Evolutionary conservation across 176 grass and related monocot genomes (phyloP).

Genomic region (Themeda triandra): DNA sequence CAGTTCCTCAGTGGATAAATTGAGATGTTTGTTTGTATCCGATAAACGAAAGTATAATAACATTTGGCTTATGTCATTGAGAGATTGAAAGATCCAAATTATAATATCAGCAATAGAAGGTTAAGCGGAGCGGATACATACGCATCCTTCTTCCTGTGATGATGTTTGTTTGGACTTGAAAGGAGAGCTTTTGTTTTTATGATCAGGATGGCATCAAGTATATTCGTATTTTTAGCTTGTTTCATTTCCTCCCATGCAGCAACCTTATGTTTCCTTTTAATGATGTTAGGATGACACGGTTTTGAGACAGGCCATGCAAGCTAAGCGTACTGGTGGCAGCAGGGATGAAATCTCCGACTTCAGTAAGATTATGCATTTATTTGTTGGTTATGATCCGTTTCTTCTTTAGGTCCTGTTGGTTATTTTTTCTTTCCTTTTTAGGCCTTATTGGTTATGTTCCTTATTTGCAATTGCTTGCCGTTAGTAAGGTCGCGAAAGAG

Average conservation of each 20-base stretch:
- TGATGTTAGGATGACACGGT: slow-evolving; percentile 20
- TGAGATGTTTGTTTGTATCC: not conserved
- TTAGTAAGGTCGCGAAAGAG: not conserved
- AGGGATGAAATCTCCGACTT: not conserved
- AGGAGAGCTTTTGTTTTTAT: not conserved
- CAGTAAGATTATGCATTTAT: slow-evolving; percentile 34
- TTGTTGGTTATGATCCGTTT: not conserved
- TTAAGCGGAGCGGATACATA: slow-evolving; percentile 16
- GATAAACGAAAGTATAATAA: too few species aligned
- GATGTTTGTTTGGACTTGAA: not conserved
- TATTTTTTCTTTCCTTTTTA: not conserved
- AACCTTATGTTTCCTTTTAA: not conserved
- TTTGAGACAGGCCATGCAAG: not conserved
- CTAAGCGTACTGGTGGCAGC: not conserved
- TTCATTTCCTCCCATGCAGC: not conserved
- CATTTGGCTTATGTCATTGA: not conserved
- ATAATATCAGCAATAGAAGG: not conserved
- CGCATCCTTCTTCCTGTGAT: not conserved
- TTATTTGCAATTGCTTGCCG: not conserved
- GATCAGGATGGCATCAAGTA: not conserved
- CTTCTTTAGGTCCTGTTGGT: not conserved
- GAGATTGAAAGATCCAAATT: not conserved
- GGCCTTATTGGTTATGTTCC: not conserved
- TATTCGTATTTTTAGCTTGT: slow-evolving; percentile 3
- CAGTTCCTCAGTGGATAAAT: not conserved